Base-by-base conservation (phyloP, 106 monocot species). In the Narthecium ossifragum region DNA sequence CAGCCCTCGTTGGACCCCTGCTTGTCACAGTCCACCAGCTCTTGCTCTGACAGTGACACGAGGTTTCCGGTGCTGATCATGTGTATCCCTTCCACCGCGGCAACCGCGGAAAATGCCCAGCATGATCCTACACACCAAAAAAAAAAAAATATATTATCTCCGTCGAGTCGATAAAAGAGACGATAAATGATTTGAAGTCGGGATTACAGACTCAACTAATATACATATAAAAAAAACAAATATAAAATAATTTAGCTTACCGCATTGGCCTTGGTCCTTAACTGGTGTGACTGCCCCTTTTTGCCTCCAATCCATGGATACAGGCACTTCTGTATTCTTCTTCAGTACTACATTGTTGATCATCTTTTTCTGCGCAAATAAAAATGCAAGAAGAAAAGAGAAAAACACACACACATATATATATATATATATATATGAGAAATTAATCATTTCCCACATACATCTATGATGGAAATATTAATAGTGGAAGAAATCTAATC, bases 181-280 rank as follows among this genome's bases (percentile, higher is more conserved):
- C n/a, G n/a, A n/a, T n/a, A n/a, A n/a, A n/a, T n/a, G n/a, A n/a
- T n/a, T n/a, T n/a, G n/a, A n/a, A n/a, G n/a, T n/a, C n/a, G n/a
- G n/a, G n/a, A n/a, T n/a, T n/a, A n/a, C n/a, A n/a, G n/a, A n/a
- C n/a, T n/a, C n/a, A n/a, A n/a, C n/a, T n/a, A n/a, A n/a, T 31
- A 25, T 28, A 31, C 30, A 15, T 55, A 15, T 55, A 4, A 28
- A 53, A 6, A 13, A 51, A 51, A 51, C 7, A 4, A 23, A 23
- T 25, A 51, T 55, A 55, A 4, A 32, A 14, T 0, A n/a, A n/a
- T 9, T 20, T 0, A 1, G 13, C 51, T 51, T 51, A 64, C 63
- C 34, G 31, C 63, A 64, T 48, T 23, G 32, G 31, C 63, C 63
- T 33, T 64, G 63, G 25, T 49, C 25, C 31, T 64, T 64, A 34